Conservation (phyloP, 73 alveolate genomes). For the Paramecium sonneborni region DNA sequence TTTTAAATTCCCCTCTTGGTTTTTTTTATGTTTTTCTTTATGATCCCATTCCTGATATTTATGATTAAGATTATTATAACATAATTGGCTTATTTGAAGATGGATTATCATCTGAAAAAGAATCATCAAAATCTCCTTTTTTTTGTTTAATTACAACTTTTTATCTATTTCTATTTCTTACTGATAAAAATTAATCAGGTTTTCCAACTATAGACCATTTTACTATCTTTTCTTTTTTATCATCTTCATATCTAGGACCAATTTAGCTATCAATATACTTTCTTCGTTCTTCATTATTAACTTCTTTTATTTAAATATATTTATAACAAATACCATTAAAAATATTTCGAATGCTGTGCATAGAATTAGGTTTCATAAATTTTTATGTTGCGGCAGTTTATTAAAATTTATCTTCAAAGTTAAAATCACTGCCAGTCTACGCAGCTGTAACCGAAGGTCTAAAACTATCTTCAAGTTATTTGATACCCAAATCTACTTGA, state of each 20-base stretch:
- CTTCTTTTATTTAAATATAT: neutral
- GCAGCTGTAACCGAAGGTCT: neutral
- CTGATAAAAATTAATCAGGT: neutral
- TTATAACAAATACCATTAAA: neutral
- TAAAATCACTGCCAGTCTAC: neutral
- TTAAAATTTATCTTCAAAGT: neutral
- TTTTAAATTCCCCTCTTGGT: slow-evolving; percentile 42
- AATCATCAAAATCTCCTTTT: neutral
- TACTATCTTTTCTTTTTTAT: neutral
- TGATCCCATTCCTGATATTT: neutral
- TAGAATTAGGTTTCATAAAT: neutral
- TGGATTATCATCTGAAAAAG: neutral
- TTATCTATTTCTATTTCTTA: neutral
- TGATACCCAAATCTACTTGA: neutral
- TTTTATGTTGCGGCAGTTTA: neutral
- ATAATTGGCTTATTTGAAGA: neutral
- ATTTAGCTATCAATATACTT: neutral
- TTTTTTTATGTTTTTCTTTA: slow-evolving; percentile 12
- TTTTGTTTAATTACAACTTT: neutral
- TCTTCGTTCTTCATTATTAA: slow-evolving; percentile 7
- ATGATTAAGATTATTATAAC: neutral
- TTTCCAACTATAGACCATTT: slow-evolving; percentile 51
- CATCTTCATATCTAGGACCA: slow-evolving; percentile 42
- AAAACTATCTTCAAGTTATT: neutral
- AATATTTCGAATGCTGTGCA: neutral